phyloP scores from a whole-genome alignment of 2,329 filamentous ascomycete species.

The Clathrospora elynae region DNA sequence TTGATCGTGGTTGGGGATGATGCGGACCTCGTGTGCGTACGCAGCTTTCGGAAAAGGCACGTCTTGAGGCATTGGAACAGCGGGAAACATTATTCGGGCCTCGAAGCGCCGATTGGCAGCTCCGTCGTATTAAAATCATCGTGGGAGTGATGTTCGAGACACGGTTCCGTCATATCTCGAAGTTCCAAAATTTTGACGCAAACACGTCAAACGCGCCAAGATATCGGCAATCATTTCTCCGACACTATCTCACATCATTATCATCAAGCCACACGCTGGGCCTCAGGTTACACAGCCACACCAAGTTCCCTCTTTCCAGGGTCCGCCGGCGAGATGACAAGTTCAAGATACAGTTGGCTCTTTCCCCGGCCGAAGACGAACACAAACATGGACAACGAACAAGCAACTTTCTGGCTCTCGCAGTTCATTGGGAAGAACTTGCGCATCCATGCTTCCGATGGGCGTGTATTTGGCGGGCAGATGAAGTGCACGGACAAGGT shows the following conservation, averaged over 20 bases:
- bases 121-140: conserved; percentile 43
- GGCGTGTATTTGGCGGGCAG: conserved; percentile 83
- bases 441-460: conserved; percentile 78
- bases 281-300: conserved; percentile 21
- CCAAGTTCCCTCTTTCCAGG: conserved; percentile 16
- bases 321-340: conserved; percentile 11
- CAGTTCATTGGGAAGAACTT: conserved; percentile 79
- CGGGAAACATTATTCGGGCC: conserved; percentile 12
- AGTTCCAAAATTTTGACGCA: conserved; percentile 26
- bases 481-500: conserved; percentile 96
- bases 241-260: conserved; percentile 2
- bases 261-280: conserved; percentile 12
- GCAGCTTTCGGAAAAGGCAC: conserved; percentile 38
- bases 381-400: conserved; percentile 55
- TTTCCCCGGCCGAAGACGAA: conserved; percentile 22
- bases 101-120: conserved; percentile 34
- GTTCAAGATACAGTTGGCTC: conserved; percentile 25
- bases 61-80: conserved; percentile 30
- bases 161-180: conserved; percentile 3
- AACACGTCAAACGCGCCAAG: conserved; percentile 39
- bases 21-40: conserved; percentile 33
- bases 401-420: conserved; percentile 62
- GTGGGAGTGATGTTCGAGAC: conserved; percentile 13
- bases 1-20: not conserved
- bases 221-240: conserved; percentile 2